Base-by-base conservation (phyloP, 208 protist genomes). In the Leishmania martiniquensis region DNA sequence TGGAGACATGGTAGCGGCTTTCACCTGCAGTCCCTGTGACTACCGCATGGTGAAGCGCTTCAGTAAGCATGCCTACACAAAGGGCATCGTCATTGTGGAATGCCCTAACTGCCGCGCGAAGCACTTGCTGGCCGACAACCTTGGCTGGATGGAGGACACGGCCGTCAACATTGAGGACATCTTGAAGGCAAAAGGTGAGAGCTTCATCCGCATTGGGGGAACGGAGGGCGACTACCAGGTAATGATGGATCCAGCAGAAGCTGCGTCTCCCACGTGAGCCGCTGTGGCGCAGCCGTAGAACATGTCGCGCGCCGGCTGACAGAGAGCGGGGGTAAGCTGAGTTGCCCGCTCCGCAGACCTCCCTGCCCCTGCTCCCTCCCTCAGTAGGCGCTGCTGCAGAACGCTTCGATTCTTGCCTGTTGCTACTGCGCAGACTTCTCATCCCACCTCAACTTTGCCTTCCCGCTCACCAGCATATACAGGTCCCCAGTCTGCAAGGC, bases 111-210 rank as follows among this genome's bases (percentile, higher is more conserved):
- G 96, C 84, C 80, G 87, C 25, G 86, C 90, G 29, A 89, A 91
- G 82, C 96, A 98, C 78, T 85, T 98, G 32, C 78, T 98, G 51
- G 96, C 96, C 1, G 96, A 98, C 81, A 97, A 98, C 84, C 83
- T 98, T 47, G 95, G 95, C 52, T 98, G 95, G 94, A 87, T 98
- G 80, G 78, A 87, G 39, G 89, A 95, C 77, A 87, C 89, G 67
- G 77, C 86, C 34, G 87, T 75, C 49, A 97, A 88, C 82, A 89
- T 97, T 77, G 95, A 98, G 83, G 93, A 98, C 63, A 94, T 93
- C 29, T 78, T 97, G 54, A 74, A 85, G 10, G 90, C 90, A 69
- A 93, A 91, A 70, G 90, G 91, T 0, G 91, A 97, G 75, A 79
- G 79, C 49, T 95, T 96, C 79, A 74, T 87, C 0, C 89, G 85